Evolutionary conservation across 805 yeast genomes (phyloP), one percentile per base, ranked within the genome.

Genomic region (Metschnikowia continentalis): DNA sequence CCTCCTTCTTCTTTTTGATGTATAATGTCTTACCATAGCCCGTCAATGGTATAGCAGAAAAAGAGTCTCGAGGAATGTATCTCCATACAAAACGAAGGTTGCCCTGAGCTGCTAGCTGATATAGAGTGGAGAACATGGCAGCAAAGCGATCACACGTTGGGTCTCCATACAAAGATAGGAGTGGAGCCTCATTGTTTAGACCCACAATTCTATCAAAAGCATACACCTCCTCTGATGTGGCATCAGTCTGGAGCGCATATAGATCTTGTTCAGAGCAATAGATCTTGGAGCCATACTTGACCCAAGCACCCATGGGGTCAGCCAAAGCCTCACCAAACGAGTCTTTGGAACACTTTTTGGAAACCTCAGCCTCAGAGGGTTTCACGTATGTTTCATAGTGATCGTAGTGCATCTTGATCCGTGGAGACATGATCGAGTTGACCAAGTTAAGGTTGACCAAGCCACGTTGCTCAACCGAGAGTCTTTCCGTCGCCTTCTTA

Each of bases 61-160:
- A 58, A 26, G 54, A 47, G 1, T 38, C 52, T 0, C 85, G 83
- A 0, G 86, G 84, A 11, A 81, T 73, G 58, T 90, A 84, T 57
- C 97, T 78, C 86, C 95, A 81, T 2, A 84, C 79, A 63, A 88
- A 86, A 45, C 87, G 76, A 26, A 90, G 62, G 60, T 88, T 87
- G 0, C 88, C 92, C 2, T 73, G 64, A 14, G 69, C 60, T 0
- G 96, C 85, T 51, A 83, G 81, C 36, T 79, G 77, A 52, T 73
- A 76, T 47, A 92, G 66, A 51, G 82, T 78, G 13, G 72, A 63
- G 59, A 88, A 83, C 69, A 87, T 84, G 5, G 70, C 70, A 14
- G 70, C 70, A 58, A 90, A 86, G 3, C 71, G 66, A 0, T 61
- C 64, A n/a, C 79, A 73, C 5, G 63, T 54, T 8, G 82, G 72